Base-by-base conservation (phyloP, 371 early-diverging fungal species). In the Rhizopus arrhizus region DNA sequence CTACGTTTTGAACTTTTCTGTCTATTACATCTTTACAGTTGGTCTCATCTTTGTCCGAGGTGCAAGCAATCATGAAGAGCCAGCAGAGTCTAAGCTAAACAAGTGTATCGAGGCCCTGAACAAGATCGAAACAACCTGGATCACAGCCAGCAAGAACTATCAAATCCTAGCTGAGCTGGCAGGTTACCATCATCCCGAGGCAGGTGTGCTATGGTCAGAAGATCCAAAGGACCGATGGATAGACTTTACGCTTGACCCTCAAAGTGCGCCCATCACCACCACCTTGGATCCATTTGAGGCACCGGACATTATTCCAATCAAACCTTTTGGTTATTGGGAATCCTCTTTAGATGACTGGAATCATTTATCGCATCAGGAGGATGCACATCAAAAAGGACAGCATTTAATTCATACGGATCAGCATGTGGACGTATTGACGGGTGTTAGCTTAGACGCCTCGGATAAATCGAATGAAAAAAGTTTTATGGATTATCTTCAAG, bases 141-240 rank as follows among this genome's bases (percentile, higher is more conserved):
- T 53, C 0, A 70, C 65, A 12, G 77, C 75, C 0, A 64, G 68
- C 28, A 73, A 77, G 16, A 67, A 63, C 31, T 65, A 73, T 52
- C 75, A 72, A 42, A 80, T 80, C 12, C 48, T 80, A 6, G 80
- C 75, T 11, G 80, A 80, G 59, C 43, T 80, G 22, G 70, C 77
- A 5, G 80, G 77, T 0, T 56, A 77, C 3, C 62, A 73, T 2
- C 75, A 79, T 32, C 48, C n/a, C 29, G 22, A 22, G 2, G 2
- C 22, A 48, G 29, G 28, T 48, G 29, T 22, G 40, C 2, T 11
- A 38, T 48, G 48, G 8, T 15, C 36, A 36, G 11, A 9, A 36
- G n/a, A 43, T 43, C 15, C 6, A 8, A 10, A 4, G 48, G 29
- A 48, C 29, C 22, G 40, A 38, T 38, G 13, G 13, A 38, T 38